A percentile compares a stretch with the other conserved stretches of the same genome.
phyloP scores from a whole-genome alignment of 352 stramenopile genomes.

The Aphanomyces euteiches region DNA sequence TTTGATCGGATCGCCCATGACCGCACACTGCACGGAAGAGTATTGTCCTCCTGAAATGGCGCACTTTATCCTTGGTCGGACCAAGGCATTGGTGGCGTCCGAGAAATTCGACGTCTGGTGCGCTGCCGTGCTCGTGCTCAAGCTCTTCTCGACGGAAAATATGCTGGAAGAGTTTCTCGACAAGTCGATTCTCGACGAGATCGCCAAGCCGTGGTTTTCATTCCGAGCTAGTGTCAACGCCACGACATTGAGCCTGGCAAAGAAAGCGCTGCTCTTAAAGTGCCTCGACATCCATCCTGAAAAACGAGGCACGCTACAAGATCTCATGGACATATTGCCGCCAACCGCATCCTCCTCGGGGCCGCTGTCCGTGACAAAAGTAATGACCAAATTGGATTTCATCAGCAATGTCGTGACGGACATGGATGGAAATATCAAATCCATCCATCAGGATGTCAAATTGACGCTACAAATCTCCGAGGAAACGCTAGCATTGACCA shows the following conservation, averaged over 20 bases:
- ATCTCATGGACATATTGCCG: background rate
- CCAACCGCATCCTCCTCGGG: background rate
- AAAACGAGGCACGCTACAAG: background rate
- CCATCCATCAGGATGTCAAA: background rate
- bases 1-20: background rate
- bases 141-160: background rate
- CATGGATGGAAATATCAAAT: background rate
- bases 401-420: background rate
- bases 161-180: background rate
- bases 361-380: background rate
- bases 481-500: background rate
- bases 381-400: background rate
- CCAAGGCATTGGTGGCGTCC: background rate
- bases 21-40: background rate
- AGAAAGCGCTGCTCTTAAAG: background rate
- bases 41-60: slow-evolving; percentile 14
- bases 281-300: background rate
- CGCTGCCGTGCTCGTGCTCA: slow-evolving; percentile 4
- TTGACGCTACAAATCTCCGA: background rate
- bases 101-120: background rate
- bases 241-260: background rate
- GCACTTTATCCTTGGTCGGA: background rate
- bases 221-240: background rate
- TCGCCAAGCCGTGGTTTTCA: background rate
- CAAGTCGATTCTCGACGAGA: background rate